Percentiles rank a stretch among this genome's conserved stretches.
These are phyloP conservation scores for Pisolithus orientalis DNA, from an alignment of 768 basidiomycete genomes.

Conservation along the genomic window DNA sequence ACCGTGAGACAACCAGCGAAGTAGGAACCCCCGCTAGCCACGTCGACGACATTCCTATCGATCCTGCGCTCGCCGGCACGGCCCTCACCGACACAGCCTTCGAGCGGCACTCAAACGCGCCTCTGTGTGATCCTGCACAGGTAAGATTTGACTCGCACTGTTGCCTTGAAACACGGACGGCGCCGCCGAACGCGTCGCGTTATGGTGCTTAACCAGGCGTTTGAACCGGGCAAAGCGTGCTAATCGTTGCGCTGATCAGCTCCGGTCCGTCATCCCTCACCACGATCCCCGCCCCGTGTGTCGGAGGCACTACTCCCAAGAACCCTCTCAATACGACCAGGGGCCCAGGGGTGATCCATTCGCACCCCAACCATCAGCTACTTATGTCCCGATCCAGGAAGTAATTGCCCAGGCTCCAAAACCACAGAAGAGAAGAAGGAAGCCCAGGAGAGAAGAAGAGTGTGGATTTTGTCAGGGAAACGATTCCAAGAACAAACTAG, in stretches of 20 bases:
- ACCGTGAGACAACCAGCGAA: slow-evolving; percentile 55
- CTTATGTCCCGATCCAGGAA: slow-evolving; percentile 45
- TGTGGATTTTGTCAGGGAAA: slow-evolving; percentile 80
- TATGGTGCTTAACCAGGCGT: slow-evolving; percentile 33
- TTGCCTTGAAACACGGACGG: slow-evolving; percentile 10
- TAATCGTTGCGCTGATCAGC: slow-evolving; percentile 18
- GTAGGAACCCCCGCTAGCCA: slow-evolving; percentile 52
- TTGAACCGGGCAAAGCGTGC: slow-evolving; percentile 13
- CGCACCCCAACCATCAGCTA: slow-evolving; percentile 53
- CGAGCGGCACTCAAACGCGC: slow-evolving; percentile 23
- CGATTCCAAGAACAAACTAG: slow-evolving; percentile 50
- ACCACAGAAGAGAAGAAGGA: slow-evolving; percentile 42
- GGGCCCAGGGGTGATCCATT: slow-evolving; percentile 83
- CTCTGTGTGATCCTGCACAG: slow-evolving; percentile 17
- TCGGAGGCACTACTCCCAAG: slow-evolving; percentile 22
- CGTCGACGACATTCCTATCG: slow-evolving; percentile 70
- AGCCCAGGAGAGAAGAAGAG: slow-evolving; percentile 47
- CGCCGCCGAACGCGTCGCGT: slow-evolving; percentile 64
- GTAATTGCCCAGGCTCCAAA: slow-evolving; percentile 36
- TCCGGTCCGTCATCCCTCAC: slow-evolving; percentile 24
- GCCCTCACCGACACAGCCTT: slow-evolving; percentile 50
- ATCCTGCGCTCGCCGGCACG: slow-evolving; percentile 57
- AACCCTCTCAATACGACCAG: slow-evolving; percentile 53
- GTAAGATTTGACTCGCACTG: slow-evolving; percentile 31
- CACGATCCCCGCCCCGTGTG: slow-evolving; percentile 14